Percentiles rank a stretch among this genome's conserved stretches.
phyloP scores from a whole-genome alignment of 1,284 basidiomycete species.

The Cryptococcus sp. region DNA sequence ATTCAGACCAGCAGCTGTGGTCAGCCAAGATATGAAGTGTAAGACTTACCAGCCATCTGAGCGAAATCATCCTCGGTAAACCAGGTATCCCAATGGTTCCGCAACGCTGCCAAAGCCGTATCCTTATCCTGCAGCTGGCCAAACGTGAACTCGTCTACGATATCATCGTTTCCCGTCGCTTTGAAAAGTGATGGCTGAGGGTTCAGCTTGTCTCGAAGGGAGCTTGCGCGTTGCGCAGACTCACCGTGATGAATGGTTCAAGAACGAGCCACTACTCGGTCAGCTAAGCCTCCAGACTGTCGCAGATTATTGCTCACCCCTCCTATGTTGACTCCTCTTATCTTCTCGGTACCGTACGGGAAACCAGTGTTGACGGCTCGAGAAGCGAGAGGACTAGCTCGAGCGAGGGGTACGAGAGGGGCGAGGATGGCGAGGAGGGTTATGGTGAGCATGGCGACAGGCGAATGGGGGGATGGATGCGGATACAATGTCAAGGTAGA shows the following conservation, averaged over 20 bases:
- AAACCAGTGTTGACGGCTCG: conserved; percentile 38
- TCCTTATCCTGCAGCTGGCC: conserved; percentile 42
- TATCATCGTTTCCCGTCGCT: conserved; percentile 60
- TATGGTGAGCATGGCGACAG: conserved; percentile 5
- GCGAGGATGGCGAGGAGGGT: conserved; percentile 12
- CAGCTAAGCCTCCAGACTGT: neutral
- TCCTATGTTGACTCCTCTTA: conserved; percentile 47
- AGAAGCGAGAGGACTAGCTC: conserved; percentile 6
- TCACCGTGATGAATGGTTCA: conserved; percentile 43
- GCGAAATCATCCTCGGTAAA: conserved; percentile 82
- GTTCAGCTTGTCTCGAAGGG: neutral
- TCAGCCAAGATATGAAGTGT: neutral
- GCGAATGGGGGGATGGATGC: neutral
- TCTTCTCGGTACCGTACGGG: conserved; percentile 39
- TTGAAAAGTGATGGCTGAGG: conserved; percentile 69
- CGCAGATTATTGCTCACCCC: conserved; percentile 35
- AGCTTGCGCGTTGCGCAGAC: neutral
- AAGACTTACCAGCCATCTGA: conserved; percentile 62
- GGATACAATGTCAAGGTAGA: neutral
- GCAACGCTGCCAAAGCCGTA: conserved; percentile 27
- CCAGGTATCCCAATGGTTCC: conserved; percentile 44
- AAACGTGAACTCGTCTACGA: conserved; percentile 79
- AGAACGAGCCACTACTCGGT: conserved; percentile 32
- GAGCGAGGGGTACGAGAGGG: conserved; percentile 8
- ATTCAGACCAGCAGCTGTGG: conserved; percentile 58